A percentile compares a stretch with the other conserved stretches of the same genome.
These are phyloP conservation scores for Chytridium lagenaria DNA, from an alignment of 371 early-diverging fungal species.

Conservation along the genomic window DNA sequence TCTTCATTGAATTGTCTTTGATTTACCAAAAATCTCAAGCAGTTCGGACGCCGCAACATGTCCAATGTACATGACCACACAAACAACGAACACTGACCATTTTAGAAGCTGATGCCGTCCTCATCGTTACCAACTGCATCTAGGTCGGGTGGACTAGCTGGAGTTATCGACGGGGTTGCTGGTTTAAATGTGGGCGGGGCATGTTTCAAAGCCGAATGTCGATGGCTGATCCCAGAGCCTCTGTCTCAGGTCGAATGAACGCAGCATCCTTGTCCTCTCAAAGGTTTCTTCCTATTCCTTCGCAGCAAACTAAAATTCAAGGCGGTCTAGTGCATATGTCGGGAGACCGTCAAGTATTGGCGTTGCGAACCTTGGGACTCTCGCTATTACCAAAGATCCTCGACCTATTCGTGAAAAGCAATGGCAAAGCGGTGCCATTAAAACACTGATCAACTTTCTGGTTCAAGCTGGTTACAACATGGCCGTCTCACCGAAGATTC, in stretches of 20 bases:
- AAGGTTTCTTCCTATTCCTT: background rate
- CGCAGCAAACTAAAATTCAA: background rate
- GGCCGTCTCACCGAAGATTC: slow-evolving; percentile 60
- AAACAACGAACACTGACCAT: background rate
- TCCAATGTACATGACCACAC: too few species aligned
- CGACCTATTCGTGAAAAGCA: slow-evolving; percentile 50
- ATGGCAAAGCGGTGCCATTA: slow-evolving; percentile 73
- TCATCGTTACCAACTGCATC: slow-evolving; percentile 2
- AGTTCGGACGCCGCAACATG: too few species aligned
- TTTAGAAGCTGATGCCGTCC: background rate
- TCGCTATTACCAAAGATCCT: slow-evolving; percentile 45
- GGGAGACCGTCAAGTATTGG: slow-evolving; percentile 7
- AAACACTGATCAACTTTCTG: slow-evolving; percentile 74
- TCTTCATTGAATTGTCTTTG: too few species aligned
- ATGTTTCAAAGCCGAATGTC: background rate
- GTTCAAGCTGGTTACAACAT: slow-evolving; percentile 74
- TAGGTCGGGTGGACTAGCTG: background rate
- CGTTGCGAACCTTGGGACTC: slow-evolving; percentile 17
- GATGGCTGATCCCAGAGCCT: background rate
- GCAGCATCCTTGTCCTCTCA: slow-evolving; percentile 5
- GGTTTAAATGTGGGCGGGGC: background rate
- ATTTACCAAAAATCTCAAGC: too few species aligned
- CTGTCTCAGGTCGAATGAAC: background rate
- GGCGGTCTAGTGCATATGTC: slow-evolving; percentile 9
- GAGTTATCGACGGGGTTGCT: background rate